These are phyloP conservation scores for Zizania palustris DNA, from an alignment of 202 grass and related monocot species.

Conservation along the genomic window DNA sequence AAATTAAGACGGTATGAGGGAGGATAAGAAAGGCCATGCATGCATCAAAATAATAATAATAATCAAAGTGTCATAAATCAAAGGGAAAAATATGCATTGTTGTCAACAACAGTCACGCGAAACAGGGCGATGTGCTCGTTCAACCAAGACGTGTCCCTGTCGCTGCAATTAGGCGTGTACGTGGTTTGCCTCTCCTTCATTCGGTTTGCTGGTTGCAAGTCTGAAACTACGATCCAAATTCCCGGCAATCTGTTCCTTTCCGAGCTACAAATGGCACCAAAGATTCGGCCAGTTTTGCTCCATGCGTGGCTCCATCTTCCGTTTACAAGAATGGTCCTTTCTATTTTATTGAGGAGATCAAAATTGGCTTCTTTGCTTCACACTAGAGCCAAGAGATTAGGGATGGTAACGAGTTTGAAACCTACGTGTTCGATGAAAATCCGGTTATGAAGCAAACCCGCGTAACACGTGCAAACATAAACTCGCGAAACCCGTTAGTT, in stretches of 20 bases:
- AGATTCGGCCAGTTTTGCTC: slow-evolving; percentile 36
- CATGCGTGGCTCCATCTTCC: slow-evolving; percentile 20
- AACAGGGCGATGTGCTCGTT: not conserved
- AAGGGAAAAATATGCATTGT: not conserved
- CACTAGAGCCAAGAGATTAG: too few species aligned
- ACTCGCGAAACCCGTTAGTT: too few species aligned
- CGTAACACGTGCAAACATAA: too few species aligned
- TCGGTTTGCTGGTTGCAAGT: not conserved
- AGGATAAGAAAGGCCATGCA: too few species aligned
- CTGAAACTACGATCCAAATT: slow-evolving; percentile 4
- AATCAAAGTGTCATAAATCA: not conserved
- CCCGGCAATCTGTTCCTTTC: slow-evolving; percentile 11
- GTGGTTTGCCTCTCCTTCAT: not conserved
- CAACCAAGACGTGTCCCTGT: not conserved
- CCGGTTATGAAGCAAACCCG: too few species aligned
- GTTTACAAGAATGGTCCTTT: too few species aligned
- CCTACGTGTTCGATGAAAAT: too few species aligned
- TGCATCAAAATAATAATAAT: too few species aligned
- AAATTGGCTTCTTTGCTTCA: not conserved
- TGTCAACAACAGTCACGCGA: not conserved
- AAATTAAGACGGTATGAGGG: too few species aligned
- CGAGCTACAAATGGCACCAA: slow-evolving; percentile 2
- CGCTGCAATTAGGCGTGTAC: not conserved
- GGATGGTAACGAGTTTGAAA: too few species aligned
- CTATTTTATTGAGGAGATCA: not conserved